A percentile compares a stretch with the other conserved stretches of the same genome.
These are phyloP conservation scores for Avena sativa DNA, from an alignment of 176 grass and related monocot genomes.

Conservation along the genomic window DNA sequence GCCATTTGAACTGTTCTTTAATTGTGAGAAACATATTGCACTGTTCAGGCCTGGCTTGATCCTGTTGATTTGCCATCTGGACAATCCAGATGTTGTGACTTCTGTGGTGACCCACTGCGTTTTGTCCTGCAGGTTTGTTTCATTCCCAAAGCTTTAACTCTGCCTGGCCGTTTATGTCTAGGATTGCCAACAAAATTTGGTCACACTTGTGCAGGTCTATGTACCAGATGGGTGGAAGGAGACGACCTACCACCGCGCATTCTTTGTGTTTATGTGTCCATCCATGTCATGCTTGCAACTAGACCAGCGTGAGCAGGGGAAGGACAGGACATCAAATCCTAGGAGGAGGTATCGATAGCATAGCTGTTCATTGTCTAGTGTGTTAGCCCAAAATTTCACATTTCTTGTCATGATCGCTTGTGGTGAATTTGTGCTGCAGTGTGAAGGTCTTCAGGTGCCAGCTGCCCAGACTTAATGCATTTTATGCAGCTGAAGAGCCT, in stretches of 20 bases:
- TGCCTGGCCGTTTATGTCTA: background rate
- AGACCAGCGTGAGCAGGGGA: slow-evolving; percentile 90
- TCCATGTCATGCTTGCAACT: slow-evolving; percentile 75
- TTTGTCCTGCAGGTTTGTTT: slow-evolving; percentile 77
- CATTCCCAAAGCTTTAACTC: background rate
- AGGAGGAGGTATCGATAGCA: slow-evolving; percentile 59
- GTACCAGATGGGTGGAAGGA: slow-evolving; percentile 50
- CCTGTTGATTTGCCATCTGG: slow-evolving; percentile 65
- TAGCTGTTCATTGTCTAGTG: background rate
- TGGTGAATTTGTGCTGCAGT: slow-evolving; percentile 47
- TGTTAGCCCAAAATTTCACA: background rate
- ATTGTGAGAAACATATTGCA: background rate
- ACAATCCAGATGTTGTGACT: slow-evolving; percentile 58
- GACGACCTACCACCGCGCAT: slow-evolving; percentile 63
- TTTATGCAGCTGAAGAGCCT: slow-evolving; percentile 63
- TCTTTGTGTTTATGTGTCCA: slow-evolving; percentile 87
- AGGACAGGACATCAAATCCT: slow-evolving; percentile 54
- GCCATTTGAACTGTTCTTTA: background rate
- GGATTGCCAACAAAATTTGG: background rate
- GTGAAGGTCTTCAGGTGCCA: slow-evolving; percentile 91
- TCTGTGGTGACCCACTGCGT: slow-evolving; percentile 74
- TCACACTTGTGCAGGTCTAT: slow-evolving; percentile 56
- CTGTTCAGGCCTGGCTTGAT: slow-evolving; percentile 73
- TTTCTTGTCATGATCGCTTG: slow-evolving; percentile 42
- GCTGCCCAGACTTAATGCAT: slow-evolving; percentile 68